Percentiles rank a stretch among this genome's conserved stretches.
These are phyloP conservation scores for Pezicula carpinea DNA, from an alignment of 2,329 filamentous ascomycete genomes.

Conservation along the genomic window DNA sequence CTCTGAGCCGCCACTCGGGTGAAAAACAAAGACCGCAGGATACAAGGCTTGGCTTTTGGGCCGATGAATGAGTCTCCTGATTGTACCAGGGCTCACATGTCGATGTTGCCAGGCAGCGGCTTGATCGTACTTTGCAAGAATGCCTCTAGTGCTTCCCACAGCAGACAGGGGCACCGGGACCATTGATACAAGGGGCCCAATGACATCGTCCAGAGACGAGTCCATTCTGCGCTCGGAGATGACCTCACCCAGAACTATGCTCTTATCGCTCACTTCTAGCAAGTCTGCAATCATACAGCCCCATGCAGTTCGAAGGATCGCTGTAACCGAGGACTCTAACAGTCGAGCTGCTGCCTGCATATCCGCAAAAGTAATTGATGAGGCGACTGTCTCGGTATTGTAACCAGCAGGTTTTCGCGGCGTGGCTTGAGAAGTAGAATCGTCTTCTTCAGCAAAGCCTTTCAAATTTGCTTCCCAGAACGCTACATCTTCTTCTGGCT, in stretches of 20 bases:
- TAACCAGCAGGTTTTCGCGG: not conserved
- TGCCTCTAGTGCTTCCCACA: slow-evolving; percentile 19
- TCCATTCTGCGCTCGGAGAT: slow-evolving; percentile 28
- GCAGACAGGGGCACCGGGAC: slow-evolving; percentile 28
- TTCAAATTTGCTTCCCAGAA: slow-evolving; percentile 25
- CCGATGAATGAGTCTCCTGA: slow-evolving; percentile 18
- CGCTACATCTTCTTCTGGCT: slow-evolving; percentile 10
- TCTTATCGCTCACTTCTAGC: slow-evolving; percentile 21
- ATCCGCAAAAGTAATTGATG: not conserved
- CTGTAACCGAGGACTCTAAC: slow-evolving; percentile 25
- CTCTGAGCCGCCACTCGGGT: slow-evolving; percentile 14
- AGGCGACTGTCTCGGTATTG: not conserved
- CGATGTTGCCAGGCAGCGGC: not conserved
- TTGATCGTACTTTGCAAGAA: slow-evolving; percentile 11
- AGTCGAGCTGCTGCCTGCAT: slow-evolving; percentile 19
- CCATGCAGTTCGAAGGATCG: slow-evolving; percentile 27
- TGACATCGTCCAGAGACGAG: slow-evolving; percentile 21
- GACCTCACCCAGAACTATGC: slow-evolving; percentile 28
- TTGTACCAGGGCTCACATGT: not conserved
- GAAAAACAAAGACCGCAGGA: slow-evolving; percentile 31
- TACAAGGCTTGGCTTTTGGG: slow-evolving; percentile 26
- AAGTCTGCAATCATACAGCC: slow-evolving; percentile 26
- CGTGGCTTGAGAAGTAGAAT: slow-evolving; percentile 8
- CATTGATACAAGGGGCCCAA: slow-evolving; percentile 31
- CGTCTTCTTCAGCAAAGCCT: slow-evolving; percentile 20